phyloP scores from a whole-genome alignment of 2,329 filamentous ascomycete genomes.

The Colletotrichum sp. region DNA sequence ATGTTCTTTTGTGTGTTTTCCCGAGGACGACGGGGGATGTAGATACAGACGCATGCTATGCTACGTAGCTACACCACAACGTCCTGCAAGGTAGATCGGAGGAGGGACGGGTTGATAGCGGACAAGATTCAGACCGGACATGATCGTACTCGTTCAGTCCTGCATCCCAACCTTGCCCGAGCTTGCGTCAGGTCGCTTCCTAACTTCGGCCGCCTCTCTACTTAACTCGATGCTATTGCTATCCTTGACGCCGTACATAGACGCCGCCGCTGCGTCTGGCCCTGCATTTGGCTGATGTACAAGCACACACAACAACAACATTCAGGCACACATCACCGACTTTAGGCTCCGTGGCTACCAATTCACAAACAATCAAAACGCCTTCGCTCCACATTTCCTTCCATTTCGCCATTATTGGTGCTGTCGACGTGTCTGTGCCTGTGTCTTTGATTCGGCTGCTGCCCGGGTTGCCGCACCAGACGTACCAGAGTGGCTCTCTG shows the following conservation, averaged over 20 bases:
- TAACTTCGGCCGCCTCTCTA: background rate
- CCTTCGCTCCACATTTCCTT: conserved; percentile 5
- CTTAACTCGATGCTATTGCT: background rate
- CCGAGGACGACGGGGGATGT: background rate
- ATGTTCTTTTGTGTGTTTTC: background rate
- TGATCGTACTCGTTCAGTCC: background rate
- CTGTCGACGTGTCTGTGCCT: conserved; percentile 2
- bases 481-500: background rate
- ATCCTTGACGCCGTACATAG: background rate
- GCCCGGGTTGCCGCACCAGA: background rate
- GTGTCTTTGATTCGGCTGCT: background rate
- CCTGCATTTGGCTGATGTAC: background rate
- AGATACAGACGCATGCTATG: background rate
- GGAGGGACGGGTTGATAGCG: background rate
- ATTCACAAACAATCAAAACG: background rate
- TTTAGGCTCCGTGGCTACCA: background rate
- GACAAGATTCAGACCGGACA: background rate
- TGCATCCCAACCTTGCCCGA: background rate
- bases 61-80: background rate
- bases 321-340: background rate
- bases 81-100: background rate
- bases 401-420: conserved; percentile 1
- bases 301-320: background rate
- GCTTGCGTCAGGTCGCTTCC: background rate
- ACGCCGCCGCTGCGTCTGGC: background rate